Evolutionary conservation across 176 grass and related monocot species (phyloP).

Genomic region (Oryza rufipogon): DNA sequence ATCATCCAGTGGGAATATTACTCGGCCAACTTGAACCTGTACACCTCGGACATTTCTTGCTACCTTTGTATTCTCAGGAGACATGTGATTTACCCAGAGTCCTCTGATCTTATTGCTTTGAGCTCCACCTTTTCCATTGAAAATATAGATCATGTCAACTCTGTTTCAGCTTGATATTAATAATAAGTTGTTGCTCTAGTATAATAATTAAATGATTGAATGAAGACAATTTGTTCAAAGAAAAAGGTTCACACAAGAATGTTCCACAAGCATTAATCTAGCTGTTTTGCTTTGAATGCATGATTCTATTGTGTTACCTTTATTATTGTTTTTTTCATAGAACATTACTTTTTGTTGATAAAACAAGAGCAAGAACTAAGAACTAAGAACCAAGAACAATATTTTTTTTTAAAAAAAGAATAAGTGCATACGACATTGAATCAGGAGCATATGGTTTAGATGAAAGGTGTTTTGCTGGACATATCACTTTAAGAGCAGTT

Average conservation of each 20-base stretch:
- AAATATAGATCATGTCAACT: slow-evolving; percentile 40
- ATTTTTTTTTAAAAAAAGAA: background rate
- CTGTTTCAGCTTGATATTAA: slow-evolving; percentile 28
- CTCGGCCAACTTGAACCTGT: slow-evolving; percentile 74
- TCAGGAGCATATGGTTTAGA: background rate
- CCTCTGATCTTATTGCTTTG: slow-evolving; percentile 59
- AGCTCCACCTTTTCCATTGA: slow-evolving; percentile 55
- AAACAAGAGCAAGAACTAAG: background rate
- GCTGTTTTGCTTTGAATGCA: background rate
- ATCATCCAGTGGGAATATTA: slow-evolving; percentile 85
- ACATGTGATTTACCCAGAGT: slow-evolving; percentile 77
- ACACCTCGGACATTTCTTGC: slow-evolving; percentile 62
- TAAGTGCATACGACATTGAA: background rate
- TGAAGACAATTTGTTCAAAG: background rate
- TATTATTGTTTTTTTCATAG: background rate
- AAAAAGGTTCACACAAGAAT: background rate
- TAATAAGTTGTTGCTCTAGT: slow-evolving; percentile 2
- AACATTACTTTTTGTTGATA: slow-evolving; percentile 7
- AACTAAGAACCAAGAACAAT: background rate
- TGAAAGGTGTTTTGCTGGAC: background rate
- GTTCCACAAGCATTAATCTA: background rate
- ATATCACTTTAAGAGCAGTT: slow-evolving; percentile 14
- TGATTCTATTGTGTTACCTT: slow-evolving; percentile 22
- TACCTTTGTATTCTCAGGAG: slow-evolving; percentile 74
- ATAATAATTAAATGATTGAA: slow-evolving; percentile 15